Evolutionary conservation across 805 yeast genomes (phyloP), one percentile per base, ranked within the genome.

Genomic region (Gaillardinia entomophila): DNA sequence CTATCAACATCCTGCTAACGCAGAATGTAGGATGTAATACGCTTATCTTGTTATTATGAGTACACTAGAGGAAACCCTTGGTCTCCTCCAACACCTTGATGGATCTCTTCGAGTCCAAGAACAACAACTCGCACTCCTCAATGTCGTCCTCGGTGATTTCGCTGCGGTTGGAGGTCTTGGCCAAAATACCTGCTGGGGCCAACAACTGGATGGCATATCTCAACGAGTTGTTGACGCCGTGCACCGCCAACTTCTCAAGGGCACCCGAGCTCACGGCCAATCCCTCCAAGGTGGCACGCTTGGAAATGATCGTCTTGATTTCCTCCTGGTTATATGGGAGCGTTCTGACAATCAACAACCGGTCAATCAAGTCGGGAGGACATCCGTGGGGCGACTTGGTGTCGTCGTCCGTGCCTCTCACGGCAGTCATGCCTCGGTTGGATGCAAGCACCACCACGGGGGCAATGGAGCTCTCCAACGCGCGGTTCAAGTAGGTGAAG

Each of bases 381-480:
- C 90, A 78, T 24, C 99, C 99, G 56, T 92, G 98, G 28, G 98
- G 97, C 13, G 96, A 81, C 38, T 74, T 74, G 30, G 78, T 70
- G 49, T 82, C 95, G 38, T 79, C 85, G 19, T 72, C 80, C 5
- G 96, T 82, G 27, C 99, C 99, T 47, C 95, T 77, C 16, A 94
- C 83, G 2, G 87, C 77, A 6, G 96, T 84, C 66, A 86, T 68
- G 37, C 98, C 98, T 57, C 97, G 77, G 63, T 92, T 92, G 5
- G 97, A 89, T 28, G 99, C 99, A 94, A 92, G 85, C 42, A 92
- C 84, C 26, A 92, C 96, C 53, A 92, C 86, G 24, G 99, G 99
- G 12, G 97, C 85, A 58, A 92, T 82, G 40, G 88, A 95, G 51
- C 88, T 95, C 66, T 92, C 99, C 38, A 92, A 70, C 8, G 99